Evolutionary conservation across 2,329 filamentous ascomycete species (phyloP).

Genomic region (Cordyceps farinosa): DNA sequence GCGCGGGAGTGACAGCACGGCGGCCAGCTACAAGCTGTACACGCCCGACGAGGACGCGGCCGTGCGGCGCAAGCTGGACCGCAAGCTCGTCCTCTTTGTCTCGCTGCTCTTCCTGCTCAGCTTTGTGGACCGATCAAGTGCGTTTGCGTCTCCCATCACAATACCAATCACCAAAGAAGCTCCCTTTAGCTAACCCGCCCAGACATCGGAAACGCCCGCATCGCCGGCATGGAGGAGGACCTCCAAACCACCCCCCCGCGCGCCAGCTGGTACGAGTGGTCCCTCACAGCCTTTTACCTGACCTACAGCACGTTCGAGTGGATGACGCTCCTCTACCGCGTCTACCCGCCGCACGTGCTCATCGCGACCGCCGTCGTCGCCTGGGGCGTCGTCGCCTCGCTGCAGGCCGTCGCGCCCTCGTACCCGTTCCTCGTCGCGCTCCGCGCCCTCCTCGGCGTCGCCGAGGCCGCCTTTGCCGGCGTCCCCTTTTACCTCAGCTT

Average conservation of each 20-base stretch:
- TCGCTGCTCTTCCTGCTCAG: conserved; percentile 79
- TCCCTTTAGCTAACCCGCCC: not conserved
- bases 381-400: conserved; percentile 75
- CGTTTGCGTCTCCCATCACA: conserved; percentile 24
- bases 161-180: too few species aligned
- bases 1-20: conserved; percentile 29
- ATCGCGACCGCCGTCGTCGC: conserved; percentile 62
- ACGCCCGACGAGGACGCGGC: conserved; percentile 66
- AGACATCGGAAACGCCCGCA: conserved; percentile 62
- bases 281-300: conserved; percentile 59
- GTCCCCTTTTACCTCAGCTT: conserved; percentile 63
- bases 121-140: conserved; percentile 84
- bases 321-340: conserved; percentile 60
- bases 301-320: conserved; percentile 63
- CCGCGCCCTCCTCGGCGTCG: conserved; percentile 56
- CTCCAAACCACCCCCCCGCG: conserved; percentile 48
- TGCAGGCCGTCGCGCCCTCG: conserved; percentile 64
- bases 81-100: conserved; percentile 73
- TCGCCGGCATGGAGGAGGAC: conserved; percentile 61
- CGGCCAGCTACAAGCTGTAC: conserved; percentile 41
- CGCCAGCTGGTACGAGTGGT: conserved; percentile 55
- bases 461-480: conserved; percentile 63
- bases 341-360: conserved; percentile 59
- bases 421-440: conserved; percentile 57
- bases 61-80: conserved; percentile 73